These are phyloP conservation scores for Pyrenula massariospora DNA, from an alignment of 495 filamentous ascomycete species.

Conservation along the genomic window DNA sequence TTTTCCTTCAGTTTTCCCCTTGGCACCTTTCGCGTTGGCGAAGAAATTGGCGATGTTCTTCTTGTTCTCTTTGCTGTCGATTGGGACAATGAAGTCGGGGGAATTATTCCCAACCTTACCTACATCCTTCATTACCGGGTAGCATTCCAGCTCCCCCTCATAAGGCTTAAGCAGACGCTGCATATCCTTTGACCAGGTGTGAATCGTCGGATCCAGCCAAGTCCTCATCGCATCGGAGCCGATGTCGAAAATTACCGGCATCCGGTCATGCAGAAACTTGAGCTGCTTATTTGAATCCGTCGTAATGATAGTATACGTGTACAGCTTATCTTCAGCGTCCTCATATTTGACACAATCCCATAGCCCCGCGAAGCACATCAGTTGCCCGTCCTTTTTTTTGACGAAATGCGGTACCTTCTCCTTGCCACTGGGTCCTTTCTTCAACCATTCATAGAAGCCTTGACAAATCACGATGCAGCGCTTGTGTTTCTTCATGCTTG, in stretches of 20 bases:
- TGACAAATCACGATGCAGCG: slow-evolving; percentile 78
- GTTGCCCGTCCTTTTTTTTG: slow-evolving; percentile 64
- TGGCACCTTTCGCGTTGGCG: slow-evolving; percentile 26
- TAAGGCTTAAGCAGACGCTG: slow-evolving; percentile 69
- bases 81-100: slow-evolving; percentile 66
- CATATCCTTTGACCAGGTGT: slow-evolving; percentile 66
- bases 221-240: slow-evolving; percentile 54
- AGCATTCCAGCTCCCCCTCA: slow-evolving; percentile 68
- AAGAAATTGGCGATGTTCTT: slow-evolving; percentile 92
- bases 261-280: slow-evolving; percentile 79
- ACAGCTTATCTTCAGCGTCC: slow-evolving; percentile 52
- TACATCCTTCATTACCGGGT: slow-evolving; percentile 78
- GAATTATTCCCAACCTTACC: slow-evolving; percentile 94
- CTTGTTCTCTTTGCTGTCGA: slow-evolving; percentile 77
- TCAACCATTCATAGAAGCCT: slow-evolving; percentile 96
- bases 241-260: slow-evolving; percentile 86
- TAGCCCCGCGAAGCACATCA: slow-evolving; percentile 85
- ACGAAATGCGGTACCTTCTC: slow-evolving; percentile 75
- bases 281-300: slow-evolving; percentile 71
- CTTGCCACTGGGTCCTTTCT: slow-evolving; percentile 59
- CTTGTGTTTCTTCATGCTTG: slow-evolving; percentile 75
- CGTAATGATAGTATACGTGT: slow-evolving; percentile 87
- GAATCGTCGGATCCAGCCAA: slow-evolving; percentile 68
- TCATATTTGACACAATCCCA: slow-evolving; percentile 85
- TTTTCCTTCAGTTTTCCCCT: slow-evolving; percentile 5